Percentiles rank a stretch among this genome's conserved stretches.
Evolutionary conservation across 352 stramenopile genomes (phyloP).

Genomic region (Elongisporangium senticosum): DNA sequence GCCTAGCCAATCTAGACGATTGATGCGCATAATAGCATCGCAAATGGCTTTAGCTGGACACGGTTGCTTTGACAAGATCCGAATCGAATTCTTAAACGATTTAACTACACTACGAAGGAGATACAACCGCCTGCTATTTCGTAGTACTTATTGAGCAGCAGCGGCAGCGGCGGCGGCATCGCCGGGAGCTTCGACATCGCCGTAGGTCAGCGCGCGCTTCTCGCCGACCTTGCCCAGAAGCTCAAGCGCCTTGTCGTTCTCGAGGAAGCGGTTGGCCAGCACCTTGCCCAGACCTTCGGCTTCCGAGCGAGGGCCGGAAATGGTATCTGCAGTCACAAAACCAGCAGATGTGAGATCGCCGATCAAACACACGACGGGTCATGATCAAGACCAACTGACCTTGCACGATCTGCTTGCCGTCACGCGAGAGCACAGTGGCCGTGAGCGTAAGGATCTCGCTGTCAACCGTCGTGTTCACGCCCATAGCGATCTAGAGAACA

Average conservation of each 20-base stretch:
- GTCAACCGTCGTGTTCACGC: slow-evolving; percentile 64
- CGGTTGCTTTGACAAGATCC: no score
- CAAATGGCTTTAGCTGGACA: no score
- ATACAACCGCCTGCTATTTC: neutral
- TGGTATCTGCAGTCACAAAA: slow-evolving; percentile 18
- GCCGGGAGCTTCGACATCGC: slow-evolving; percentile 57
- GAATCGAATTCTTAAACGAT: no score
- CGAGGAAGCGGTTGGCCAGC: slow-evolving; percentile 56
- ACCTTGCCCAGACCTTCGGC: slow-evolving; percentile 58
- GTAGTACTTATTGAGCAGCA: slow-evolving; percentile 8
- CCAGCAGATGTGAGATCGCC: neutral
- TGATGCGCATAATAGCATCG: no score
- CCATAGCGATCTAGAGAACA: slow-evolving; percentile 65
- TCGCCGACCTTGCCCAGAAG: slow-evolving; percentile 55
- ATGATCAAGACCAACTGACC: slow-evolving; percentile 18
- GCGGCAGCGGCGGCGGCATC: slow-evolving; percentile 59
- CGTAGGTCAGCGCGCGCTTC: slow-evolving; percentile 79
- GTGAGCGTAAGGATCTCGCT: slow-evolving; percentile 61
- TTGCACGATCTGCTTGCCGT: slow-evolving; percentile 52
- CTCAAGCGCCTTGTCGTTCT: slow-evolving; percentile 37
- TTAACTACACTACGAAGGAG: neutral
- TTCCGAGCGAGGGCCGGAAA: slow-evolving; percentile 50
- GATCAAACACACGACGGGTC: neutral
- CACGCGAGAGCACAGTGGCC: slow-evolving; percentile 62
- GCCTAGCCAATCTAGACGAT: no score